These are phyloP conservation scores for Pyrus pyrifolia DNA, from an alignment of 306 rosid genomes.

Conservation along the genomic window DNA sequence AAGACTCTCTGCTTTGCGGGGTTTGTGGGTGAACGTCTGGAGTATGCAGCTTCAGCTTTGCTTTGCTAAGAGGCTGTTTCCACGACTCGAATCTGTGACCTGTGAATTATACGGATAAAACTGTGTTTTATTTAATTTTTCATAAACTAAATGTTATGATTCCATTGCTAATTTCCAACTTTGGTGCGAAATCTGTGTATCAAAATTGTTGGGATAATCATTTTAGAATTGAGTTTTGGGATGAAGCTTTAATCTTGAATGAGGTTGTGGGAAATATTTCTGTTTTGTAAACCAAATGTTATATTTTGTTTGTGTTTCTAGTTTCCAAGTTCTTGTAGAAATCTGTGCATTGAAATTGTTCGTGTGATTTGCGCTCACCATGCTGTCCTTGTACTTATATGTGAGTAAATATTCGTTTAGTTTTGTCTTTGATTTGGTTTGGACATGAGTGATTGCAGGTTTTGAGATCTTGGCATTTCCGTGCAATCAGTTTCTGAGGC, in stretches of 20 bases:
- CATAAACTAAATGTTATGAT: not conserved
- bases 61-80: too few species aligned
- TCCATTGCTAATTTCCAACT: not conserved
- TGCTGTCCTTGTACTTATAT: not conserved
- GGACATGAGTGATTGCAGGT: conserved; percentile 33
- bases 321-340: not conserved
- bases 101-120: too few species aligned
- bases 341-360: not conserved
- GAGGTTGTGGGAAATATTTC: not conserved
- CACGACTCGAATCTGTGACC: too few species aligned
- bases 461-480: conserved; percentile 95
- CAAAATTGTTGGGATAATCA: not conserved
- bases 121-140: too few species aligned
- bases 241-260: not conserved
- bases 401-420: not conserved
- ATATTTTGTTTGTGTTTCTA: not conserved
- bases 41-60: too few species aligned
- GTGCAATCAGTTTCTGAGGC: conserved; percentile 83
- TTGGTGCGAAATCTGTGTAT: not conserved
- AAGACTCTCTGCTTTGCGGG: too few species aligned
- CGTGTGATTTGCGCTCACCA: not conserved
- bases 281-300: not conserved
- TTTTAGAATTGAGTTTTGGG: not conserved
- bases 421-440: conserved; percentile 4
- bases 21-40: too few species aligned